A percentile compares a stretch with the other conserved stretches of the same genome.
These are phyloP conservation scores for Athelia psychrophila DNA, from an alignment of 1,284 basidiomycete species.

Conservation along the genomic window DNA sequence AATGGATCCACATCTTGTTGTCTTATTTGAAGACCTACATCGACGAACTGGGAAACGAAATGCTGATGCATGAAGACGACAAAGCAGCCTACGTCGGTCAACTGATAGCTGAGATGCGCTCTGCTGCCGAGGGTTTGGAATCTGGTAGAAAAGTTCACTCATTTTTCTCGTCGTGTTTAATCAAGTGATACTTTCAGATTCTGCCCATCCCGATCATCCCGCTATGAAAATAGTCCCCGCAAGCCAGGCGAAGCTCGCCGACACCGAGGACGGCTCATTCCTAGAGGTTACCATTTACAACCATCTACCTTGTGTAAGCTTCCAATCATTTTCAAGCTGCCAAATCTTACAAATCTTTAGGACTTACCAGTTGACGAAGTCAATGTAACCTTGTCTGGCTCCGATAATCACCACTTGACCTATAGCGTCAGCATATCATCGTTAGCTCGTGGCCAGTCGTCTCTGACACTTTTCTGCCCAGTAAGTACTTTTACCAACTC, in stretches of 20 bases:
- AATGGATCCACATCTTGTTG: conserved; percentile 73
- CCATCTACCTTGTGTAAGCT: conserved; percentile 68
- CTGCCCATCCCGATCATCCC: conserved; percentile 66
- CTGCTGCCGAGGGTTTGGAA: conserved; percentile 48
- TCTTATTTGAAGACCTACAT: conserved; percentile 68
- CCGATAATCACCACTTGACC: conserved; percentile 53
- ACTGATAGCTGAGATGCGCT: conserved; percentile 50
- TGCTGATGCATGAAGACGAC: conserved; percentile 51
- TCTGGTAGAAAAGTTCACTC: conserved; percentile 55
- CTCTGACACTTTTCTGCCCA: conserved; percentile 59
- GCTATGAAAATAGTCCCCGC: conserved; percentile 51
- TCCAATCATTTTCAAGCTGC: conserved; percentile 1
- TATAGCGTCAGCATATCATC: conserved; percentile 38
- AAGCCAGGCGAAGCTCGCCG: conserved; percentile 44
- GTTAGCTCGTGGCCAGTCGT: conserved; percentile 53
- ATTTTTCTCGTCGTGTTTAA: background rate
- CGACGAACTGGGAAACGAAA: conserved; percentile 48
- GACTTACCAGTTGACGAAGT: conserved; percentile 49
- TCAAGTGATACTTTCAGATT: conserved; percentile 40
- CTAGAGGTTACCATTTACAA: conserved; percentile 60
- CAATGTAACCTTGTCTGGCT: conserved; percentile 47
- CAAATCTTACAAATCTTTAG: conserved; percentile 26
- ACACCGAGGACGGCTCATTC: conserved; percentile 61
- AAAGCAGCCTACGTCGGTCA: conserved; percentile 47
- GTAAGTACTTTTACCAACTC: conserved; percentile 39